A percentile compares a stretch with the other conserved stretches of the same genome.
phyloP scores from a whole-genome alignment of 805 yeast species.

The Dipodascopsis tothii region DNA sequence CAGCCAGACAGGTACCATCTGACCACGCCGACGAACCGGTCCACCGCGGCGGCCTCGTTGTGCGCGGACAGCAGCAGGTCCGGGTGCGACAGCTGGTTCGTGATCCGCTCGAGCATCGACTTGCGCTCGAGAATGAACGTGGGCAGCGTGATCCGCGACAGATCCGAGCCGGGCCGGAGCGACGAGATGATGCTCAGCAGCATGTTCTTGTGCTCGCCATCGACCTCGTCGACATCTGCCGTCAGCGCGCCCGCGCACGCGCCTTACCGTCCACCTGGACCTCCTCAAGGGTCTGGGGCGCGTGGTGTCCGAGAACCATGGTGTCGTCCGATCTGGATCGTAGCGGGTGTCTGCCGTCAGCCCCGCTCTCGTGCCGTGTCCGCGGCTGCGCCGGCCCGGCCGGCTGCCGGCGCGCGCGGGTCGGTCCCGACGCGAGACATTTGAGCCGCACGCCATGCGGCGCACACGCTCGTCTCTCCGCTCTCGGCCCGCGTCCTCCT shows the following conservation, averaged over 20 bases:
- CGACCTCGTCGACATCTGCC: constrained; percentile 79
- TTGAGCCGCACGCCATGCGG: too few relatives aligned
- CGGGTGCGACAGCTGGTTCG: constrained; percentile 76
- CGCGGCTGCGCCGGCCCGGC: too few relatives aligned
- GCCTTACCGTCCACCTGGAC: not conserved
- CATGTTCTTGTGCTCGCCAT: constrained; percentile 80
- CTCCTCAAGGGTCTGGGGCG: too few relatives aligned
- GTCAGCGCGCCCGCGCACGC: not conserved
- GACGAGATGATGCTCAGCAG: constrained; percentile 82
- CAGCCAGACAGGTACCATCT: constrained; percentile 91
- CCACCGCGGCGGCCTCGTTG: constrained; percentile 46
- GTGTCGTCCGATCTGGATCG: too few relatives aligned
- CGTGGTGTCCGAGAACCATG: too few relatives aligned
- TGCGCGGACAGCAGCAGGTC: constrained; percentile 66
- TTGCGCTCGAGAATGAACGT: constrained; percentile 92
- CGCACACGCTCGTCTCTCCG: too few relatives aligned
- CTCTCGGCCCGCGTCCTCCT: too few relatives aligned
- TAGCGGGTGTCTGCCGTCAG: too few relatives aligned
- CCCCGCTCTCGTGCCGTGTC: too few relatives aligned
- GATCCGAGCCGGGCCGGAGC: constrained; percentile 84
- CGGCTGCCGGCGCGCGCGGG: too few relatives aligned
- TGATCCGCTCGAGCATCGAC: constrained; percentile 91
- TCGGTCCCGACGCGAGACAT: too few relatives aligned
- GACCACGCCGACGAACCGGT: constrained; percentile 66
- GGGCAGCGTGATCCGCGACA: constrained; percentile 85